Percentiles rank a stretch among this genome's conserved stretches.
phyloP scores from a whole-genome alignment of 257 asterid genomes.

The Ligustrum vulgare region DNA sequence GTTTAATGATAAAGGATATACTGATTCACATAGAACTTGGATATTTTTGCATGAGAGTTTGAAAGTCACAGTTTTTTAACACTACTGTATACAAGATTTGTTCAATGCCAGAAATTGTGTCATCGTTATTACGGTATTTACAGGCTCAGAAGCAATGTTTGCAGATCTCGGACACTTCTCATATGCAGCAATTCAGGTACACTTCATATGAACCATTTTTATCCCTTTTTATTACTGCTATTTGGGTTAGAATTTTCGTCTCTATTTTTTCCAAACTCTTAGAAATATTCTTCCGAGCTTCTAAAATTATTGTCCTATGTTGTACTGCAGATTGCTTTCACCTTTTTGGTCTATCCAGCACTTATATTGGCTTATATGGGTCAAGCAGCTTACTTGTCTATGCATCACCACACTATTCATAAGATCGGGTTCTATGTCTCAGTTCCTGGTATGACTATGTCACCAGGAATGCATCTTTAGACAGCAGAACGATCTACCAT shows the following conservation, averaged over 20 bases:
- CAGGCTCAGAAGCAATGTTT: conserved; percentile 99
- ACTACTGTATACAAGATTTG: background rate
- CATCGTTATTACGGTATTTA: conserved; percentile 7
- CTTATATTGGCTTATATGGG: conserved; percentile 94
- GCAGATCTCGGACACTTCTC: conserved; percentile 99
- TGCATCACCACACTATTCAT: conserved; percentile 73
- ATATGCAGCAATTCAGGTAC: conserved; percentile 86
- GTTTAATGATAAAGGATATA: background rate
- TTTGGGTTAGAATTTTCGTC: background rate
- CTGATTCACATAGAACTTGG: background rate
- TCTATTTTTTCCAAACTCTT: background rate
- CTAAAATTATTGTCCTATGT: conserved; percentile 3
- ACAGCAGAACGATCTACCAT: background rate
- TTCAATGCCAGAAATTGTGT: background rate
- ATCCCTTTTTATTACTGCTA: background rate
- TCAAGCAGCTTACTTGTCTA: conserved; percentile 90
- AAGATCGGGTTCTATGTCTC: conserved; percentile 85
- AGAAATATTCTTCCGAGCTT: background rate
- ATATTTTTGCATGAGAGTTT: background rate
- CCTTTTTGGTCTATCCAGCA: conserved; percentile 94
- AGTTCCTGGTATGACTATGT: conserved; percentile 71
- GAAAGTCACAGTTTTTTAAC: background rate
- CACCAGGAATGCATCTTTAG: background rate
- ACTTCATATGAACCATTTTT: background rate
- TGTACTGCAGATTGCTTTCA: conserved; percentile 83